Evolutionary conservation across 2,329 filamentous ascomycete species (phyloP), one percentile per base, ranked within the genome.

Genomic region (Laburnicola sp.): DNA sequence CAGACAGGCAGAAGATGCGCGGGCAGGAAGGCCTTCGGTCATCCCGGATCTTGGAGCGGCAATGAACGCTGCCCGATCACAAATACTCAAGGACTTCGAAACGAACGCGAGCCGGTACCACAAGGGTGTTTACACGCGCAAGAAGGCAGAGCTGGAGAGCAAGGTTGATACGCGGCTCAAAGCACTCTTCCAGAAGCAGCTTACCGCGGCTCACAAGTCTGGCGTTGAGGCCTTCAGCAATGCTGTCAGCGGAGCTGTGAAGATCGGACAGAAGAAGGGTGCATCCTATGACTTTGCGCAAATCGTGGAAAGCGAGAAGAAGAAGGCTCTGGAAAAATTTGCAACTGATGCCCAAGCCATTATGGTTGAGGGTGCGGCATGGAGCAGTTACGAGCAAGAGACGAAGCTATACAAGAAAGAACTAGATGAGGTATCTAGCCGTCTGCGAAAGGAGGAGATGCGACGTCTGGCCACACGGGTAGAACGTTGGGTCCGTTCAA

Each of bases 381-480:
- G 93, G 93, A 92, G 89, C 60, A 88, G 91, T 71, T 96, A 94
- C 71, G 85, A 87, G 68, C 82, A 91, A 41, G 89, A 96, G 71
- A 80, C 89, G 51, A 77, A 81, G 23, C 78, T 96, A 25, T 96
- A 93, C 63, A 88, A 89, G 69, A 93, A 95, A 71, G 94, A 99
- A 51, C 81, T 99, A 10, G 90, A 96, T 55, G 89, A 94, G 59
- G 91, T 95, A 47, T 96, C 91, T 60, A 82, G 83, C 35, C 86
- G 88, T 56, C 77, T 99, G 61, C 85, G 94, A 62, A 92, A 94
- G 68, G 94, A 99, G 60, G 94, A 99, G 75, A 96, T 99, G 91
- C 86, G 93, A 56, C 86, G 94, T 22, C 78, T 99, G 56, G 92
- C 94, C 2, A 94, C 87, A 28, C 84, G 94, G 21, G 88, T 97